These are phyloP conservation scores for Aspergillus uvarum DNA, from an alignment of 2,329 filamentous ascomycete genomes.

Conservation along the genomic window DNA sequence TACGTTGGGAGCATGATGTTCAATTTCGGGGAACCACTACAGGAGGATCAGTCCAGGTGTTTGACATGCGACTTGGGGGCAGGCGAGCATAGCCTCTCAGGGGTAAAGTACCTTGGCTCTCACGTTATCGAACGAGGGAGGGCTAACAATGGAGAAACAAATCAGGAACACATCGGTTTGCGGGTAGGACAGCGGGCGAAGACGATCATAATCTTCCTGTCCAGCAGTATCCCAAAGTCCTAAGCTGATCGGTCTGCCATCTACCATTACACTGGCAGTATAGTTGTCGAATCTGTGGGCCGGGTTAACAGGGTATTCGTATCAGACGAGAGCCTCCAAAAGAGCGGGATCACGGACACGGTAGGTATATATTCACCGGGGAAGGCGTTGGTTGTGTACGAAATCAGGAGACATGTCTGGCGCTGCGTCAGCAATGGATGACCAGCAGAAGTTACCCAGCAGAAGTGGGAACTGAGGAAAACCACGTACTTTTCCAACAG, in stretches of 20 bases:
- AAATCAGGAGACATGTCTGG: conserved; percentile 97
- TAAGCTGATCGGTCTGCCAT: conserved; percentile 94
- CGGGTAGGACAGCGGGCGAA: conserved; percentile 92
- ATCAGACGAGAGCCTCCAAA: conserved; percentile 9
- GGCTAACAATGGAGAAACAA: conserved; percentile 97
- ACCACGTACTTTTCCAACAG: conserved; percentile 85
- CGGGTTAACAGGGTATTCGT: conserved; percentile 21
- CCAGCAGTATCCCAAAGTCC: conserved; percentile 98
- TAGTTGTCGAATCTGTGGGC: conserved; percentile 88
- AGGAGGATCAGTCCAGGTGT: conserved; percentile 11
- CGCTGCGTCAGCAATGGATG: conserved; percentile 3
- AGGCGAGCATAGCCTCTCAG: background rate
- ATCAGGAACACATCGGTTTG: conserved; percentile 98
- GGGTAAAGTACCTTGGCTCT: conserved; percentile 77
- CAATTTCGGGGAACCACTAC: conserved; percentile 96
- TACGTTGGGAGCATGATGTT: conserved; percentile 91
- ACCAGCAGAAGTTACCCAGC: conserved; percentile 4
- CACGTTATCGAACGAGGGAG: conserved; percentile 97
- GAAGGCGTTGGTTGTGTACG: conserved; percentile 98
- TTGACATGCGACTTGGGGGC: too few species aligned
- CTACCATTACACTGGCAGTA: conserved; percentile 97
- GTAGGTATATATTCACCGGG: conserved; percentile 99
- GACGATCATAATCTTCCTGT: conserved; percentile 96
- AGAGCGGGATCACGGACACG: conserved; percentile 53
- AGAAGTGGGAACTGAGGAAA: conserved; percentile 10